phyloP scores from a whole-genome alignment of 371 early-diverging fungal genomes.

The Mortierella sp. region DNA sequence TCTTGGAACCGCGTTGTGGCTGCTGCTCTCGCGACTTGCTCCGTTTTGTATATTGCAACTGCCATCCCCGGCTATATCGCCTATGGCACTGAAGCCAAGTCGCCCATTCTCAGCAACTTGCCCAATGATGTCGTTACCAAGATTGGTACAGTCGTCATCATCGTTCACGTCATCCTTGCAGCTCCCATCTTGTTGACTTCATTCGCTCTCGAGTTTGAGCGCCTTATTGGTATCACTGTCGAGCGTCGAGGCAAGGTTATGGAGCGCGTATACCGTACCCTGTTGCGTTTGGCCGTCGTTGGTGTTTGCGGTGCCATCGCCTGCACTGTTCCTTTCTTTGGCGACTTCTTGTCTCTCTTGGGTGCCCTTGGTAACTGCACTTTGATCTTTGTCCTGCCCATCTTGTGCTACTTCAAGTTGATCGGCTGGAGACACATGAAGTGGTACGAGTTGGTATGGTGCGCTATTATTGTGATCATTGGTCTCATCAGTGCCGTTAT shows the following conservation, averaged over 20 bases:
- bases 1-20: constrained; percentile 80
- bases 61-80: constrained; percentile 84
- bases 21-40: constrained; percentile 78
- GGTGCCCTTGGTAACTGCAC: constrained; percentile 81
- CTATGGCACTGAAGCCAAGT: constrained; percentile 74
- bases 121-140: constrained; percentile 71
- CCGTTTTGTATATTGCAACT: constrained; percentile 77
- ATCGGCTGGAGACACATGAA: constrained; percentile 71
- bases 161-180: constrained; percentile 82
- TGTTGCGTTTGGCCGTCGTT: constrained; percentile 64
- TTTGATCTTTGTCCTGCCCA: constrained; percentile 84
- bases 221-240: constrained; percentile 67
- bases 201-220: constrained; percentile 77
- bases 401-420: constrained; percentile 78
- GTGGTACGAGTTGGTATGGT: constrained; percentile 70
- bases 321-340: constrained; percentile 79
- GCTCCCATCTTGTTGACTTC: constrained; percentile 83
- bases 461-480: constrained; percentile 66
- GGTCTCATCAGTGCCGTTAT: constrained; percentile 80
- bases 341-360: constrained; percentile 78
- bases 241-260: constrained; percentile 60
- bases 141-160: constrained; percentile 79
- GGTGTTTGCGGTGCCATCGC: constrained; percentile 68
- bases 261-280: constrained; percentile 66
- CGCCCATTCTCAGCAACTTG: constrained; percentile 80